Evolutionary conservation across 2,329 filamentous ascomycete genomes (phyloP).

Genomic region (Fusarium sp.): DNA sequence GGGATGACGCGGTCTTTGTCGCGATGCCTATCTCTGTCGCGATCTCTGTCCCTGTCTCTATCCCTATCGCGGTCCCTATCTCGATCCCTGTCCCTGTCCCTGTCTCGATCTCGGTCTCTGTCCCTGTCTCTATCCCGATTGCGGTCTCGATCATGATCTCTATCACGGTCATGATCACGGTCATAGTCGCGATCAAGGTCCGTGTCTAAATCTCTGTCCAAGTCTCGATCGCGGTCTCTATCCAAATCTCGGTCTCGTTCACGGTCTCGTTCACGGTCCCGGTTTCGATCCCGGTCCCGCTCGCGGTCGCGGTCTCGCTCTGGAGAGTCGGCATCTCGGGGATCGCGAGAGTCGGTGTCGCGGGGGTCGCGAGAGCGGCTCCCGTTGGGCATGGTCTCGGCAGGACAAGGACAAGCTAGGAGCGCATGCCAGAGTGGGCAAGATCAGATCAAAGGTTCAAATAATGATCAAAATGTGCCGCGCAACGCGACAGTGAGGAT

Average conservation of each 20-base stretch:
- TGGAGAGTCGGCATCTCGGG: constrained; percentile 37
- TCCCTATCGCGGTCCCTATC: constrained; percentile 9
- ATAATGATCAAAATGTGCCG: constrained; percentile 6
- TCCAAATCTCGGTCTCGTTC: constrained; percentile 15
- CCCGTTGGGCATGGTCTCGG: constrained; percentile 38
- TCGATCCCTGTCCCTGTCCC: not conserved
- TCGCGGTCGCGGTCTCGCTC: constrained; percentile 19
- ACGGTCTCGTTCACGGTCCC: constrained; percentile 3
- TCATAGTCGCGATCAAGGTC: constrained; percentile 4
- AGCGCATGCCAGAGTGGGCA: constrained; percentile 33
- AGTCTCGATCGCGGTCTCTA: constrained; percentile 20
- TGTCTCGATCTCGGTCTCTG: not conserved
- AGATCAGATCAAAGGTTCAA: not conserved
- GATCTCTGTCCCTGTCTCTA: constrained; percentile 7
- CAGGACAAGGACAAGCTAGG: constrained; percentile 17
- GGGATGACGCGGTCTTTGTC: constrained; percentile 27
- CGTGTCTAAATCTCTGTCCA: constrained; percentile 13
- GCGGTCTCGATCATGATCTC: constrained; percentile 5
- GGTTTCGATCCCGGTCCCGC: constrained; percentile 3
- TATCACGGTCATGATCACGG: constrained; percentile 14
- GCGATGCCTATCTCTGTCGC: constrained; percentile 41
- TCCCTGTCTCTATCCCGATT: constrained; percentile 4
- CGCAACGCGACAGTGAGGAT: not conserved
- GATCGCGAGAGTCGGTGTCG: constrained; percentile 39
- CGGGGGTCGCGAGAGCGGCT: constrained; percentile 39